Conservation (phyloP, 371 early-diverging fungal genomes). For the Rozella allomycis region DNA sequence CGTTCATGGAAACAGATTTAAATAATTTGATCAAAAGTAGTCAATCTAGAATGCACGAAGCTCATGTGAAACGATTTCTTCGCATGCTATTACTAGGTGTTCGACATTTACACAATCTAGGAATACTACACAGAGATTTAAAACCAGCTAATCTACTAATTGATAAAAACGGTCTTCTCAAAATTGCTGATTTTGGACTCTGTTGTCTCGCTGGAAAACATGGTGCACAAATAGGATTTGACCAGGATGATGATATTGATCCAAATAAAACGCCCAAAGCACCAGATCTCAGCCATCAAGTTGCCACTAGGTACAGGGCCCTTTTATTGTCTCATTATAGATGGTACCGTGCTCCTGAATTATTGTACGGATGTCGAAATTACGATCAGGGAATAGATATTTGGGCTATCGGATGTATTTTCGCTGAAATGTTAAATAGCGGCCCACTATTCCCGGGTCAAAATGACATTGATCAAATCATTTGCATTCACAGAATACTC, state of each 20-base stretch:
- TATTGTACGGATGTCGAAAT: constrained; percentile 23
- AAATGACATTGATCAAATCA: constrained; percentile 33
- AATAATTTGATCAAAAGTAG: too few relatives aligned
- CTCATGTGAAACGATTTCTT: too few relatives aligned
- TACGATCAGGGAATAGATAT: constrained; percentile 31
- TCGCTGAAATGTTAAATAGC: constrained; percentile 29
- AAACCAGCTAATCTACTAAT: constrained; percentile 37
- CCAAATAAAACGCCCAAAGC: background rate
- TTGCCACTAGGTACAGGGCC: constrained; percentile 14
- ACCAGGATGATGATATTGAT: background rate
- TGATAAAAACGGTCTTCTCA: constrained; percentile 14
- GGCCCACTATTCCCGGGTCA: constrained; percentile 27
- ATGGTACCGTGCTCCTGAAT: constrained; percentile 42
- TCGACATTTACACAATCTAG: too few relatives aligned
- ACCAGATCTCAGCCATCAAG: constrained; percentile 27
- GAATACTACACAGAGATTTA: constrained; percentile 42
- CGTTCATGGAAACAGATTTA: too few relatives aligned
- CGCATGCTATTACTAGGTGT: too few relatives aligned
- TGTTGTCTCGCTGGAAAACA: background rate
- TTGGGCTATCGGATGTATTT: constrained; percentile 37
- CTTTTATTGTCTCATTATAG: constrained; percentile 7
- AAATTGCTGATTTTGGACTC: constrained; percentile 29
- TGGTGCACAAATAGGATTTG: background rate
- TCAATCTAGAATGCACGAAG: too few relatives aligned
- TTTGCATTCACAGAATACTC: constrained; percentile 17